Percentiles rank a stretch among this genome's conserved stretches.
Conservation (phyloP, 2,329 filamentous ascomycete species). For the Beauveria pseudobassiana region DNA sequence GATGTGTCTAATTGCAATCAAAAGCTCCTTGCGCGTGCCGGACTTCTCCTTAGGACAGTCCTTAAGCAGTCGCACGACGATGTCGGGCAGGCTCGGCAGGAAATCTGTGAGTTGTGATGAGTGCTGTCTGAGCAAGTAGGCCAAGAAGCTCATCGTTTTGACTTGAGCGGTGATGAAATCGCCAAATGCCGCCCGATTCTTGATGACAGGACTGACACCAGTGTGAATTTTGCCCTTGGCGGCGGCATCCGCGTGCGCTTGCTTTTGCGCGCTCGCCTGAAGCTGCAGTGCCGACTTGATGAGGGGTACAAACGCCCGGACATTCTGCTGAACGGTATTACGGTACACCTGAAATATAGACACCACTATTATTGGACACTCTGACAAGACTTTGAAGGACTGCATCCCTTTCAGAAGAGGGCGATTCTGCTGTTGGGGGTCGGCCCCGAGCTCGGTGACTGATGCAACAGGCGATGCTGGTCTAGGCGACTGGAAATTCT, state of each 20-base stretch:
- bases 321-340: slow-evolving; percentile 69
- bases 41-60: slow-evolving; percentile 95
- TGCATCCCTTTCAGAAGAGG: slow-evolving; percentile 90
- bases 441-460: slow-evolving; percentile 67
- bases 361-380: slow-evolving; percentile 97
- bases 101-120: slow-evolving; percentile 84
- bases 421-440: slow-evolving; percentile 72
- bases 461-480: slow-evolving; percentile 85
- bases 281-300: slow-evolving; percentile 86
- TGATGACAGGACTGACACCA: slow-evolving; percentile 87
- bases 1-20: slow-evolving; percentile 95
- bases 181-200: slow-evolving; percentile 87
- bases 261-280: slow-evolving; percentile 88
- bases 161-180: slow-evolving; percentile 98
- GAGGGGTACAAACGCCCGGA: slow-evolving; percentile 84
- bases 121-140: slow-evolving; percentile 85
- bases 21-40: slow-evolving; percentile 82
- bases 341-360: slow-evolving; percentile 95
- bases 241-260: slow-evolving; percentile 79
- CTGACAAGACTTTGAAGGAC: slow-evolving; percentile 95
- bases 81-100: slow-evolving; percentile 72
- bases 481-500: slow-evolving; percentile 77
- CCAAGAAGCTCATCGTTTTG: slow-evolving; percentile 98
- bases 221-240: slow-evolving; percentile 78
- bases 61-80: slow-evolving; percentile 83